Percentiles rank a stretch among this genome's conserved stretches.
Evolutionary conservation across 352 stramenopile genomes (phyloP).

Genomic region (Phytophthora pini): DNA sequence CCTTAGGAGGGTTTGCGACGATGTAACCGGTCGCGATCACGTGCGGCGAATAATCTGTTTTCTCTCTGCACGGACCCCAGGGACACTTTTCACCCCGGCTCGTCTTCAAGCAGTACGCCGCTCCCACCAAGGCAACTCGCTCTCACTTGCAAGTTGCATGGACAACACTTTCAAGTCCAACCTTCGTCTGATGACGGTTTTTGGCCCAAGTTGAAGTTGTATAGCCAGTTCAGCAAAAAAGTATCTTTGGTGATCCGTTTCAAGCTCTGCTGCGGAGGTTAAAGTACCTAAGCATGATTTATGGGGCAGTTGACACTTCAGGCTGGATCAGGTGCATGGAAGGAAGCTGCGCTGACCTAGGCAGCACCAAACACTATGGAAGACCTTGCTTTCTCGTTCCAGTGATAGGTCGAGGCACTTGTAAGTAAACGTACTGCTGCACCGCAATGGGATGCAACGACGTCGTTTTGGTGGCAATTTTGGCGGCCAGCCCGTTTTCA

Average conservation of each 20-base stretch:
- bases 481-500: constrained; percentile 21
- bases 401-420: too few relatives aligned
- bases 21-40: constrained; percentile 19
- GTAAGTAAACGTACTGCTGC: neutral
- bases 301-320: neutral
- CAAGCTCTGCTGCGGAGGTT: neutral
- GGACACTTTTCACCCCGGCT: constrained; percentile 14
- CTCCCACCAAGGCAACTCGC: constrained; percentile 14
- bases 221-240: constrained; percentile 23
- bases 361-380: neutral
- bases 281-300: neutral
- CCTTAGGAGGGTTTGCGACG: constrained; percentile 2
- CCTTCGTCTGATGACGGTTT: constrained; percentile 3
- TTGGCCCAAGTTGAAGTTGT: constrained; percentile 38
- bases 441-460: constrained; percentile 6
- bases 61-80: constrained; percentile 6
- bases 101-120: constrained; percentile 17
- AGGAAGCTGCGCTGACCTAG: neutral
- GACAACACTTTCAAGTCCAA: neutral
- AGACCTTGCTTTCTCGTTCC: neutral
- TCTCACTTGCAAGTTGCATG: neutral
- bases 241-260: constrained; percentile 31
- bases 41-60: constrained; percentile 42
- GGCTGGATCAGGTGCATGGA: neutral
- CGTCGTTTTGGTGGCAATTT: constrained; percentile 22